These are phyloP conservation scores for Taiozyma onychis DNA, from an alignment of 1,139 yeast species.

Conservation along the genomic window DNA sequence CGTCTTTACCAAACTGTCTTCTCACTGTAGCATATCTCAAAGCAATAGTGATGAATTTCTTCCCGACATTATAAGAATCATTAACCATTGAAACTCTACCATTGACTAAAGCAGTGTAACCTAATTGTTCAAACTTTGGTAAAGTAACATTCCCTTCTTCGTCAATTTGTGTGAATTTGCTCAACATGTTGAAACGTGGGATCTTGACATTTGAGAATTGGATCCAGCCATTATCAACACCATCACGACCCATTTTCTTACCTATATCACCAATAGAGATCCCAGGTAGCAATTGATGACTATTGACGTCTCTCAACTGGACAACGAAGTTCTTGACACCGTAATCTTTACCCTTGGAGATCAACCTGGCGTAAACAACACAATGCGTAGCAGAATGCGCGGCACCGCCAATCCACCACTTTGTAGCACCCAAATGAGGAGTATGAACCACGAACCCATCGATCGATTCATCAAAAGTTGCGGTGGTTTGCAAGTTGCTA, in stretches of 20 bases:
- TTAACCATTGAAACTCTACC: slow-evolving; percentile 87
- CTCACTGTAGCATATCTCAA: slow-evolving; percentile 86
- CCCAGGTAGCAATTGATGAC: slow-evolving; percentile 70
- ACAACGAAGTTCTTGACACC: slow-evolving; percentile 90
- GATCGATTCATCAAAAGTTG: slow-evolving; percentile 57
- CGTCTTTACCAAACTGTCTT: slow-evolving; percentile 66
- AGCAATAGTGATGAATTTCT: slow-evolving; percentile 76
- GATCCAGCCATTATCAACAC: slow-evolving; percentile 91
- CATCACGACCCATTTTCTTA: slow-evolving; percentile 79
- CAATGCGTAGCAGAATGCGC: slow-evolving; percentile 89
- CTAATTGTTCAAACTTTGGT: slow-evolving; percentile 72
- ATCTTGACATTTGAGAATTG: slow-evolving; percentile 76
- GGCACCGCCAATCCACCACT: slow-evolving; percentile 99
- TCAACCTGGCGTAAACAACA: slow-evolving; percentile 72
- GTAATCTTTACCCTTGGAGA: slow-evolving; percentile 75
- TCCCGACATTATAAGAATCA: slow-evolving; percentile 75
- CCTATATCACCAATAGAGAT: slow-evolving; percentile 86
- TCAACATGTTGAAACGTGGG: slow-evolving; percentile 78
- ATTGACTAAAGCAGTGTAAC: slow-evolving; percentile 77
- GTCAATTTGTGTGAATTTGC: slow-evolving; percentile 70
- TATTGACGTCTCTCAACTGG: slow-evolving; percentile 70
- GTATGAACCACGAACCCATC: slow-evolving; percentile 75
- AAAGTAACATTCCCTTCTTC: slow-evolving; percentile 54
- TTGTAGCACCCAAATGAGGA: slow-evolving; percentile 86
- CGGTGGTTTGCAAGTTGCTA: slow-evolving; percentile 90